Percentiles rank a stretch among this genome's conserved stretches.
Conservation (phyloP, 2,329 filamentous ascomycete species). For the Xylariaceae sp. region DNA sequence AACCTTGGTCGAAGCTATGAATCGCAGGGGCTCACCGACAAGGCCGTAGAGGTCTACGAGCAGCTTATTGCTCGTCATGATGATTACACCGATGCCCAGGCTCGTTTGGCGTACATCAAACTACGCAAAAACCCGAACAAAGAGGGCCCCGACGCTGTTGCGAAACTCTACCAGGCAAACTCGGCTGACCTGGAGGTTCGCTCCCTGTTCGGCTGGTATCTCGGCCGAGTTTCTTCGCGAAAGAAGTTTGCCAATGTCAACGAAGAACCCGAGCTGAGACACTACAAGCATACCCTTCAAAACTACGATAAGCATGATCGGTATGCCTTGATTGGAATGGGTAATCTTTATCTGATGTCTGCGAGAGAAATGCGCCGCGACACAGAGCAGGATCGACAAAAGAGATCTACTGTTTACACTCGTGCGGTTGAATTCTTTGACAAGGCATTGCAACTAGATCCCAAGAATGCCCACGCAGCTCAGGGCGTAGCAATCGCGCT, state of each 20-base stretch:
- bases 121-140: conserved; percentile 75
- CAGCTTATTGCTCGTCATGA: conserved; percentile 76
- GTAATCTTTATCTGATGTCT: conserved; percentile 79
- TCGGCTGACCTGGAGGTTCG: conserved; percentile 85
- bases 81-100: conserved; percentile 88
- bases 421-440: conserved; percentile 98
- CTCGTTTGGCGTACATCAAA: conserved; percentile 84
- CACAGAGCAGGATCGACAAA: conserved; percentile 84
- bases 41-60: conserved; percentile 85
- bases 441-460: conserved; percentile 90
- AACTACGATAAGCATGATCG: conserved; percentile 95
- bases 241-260: conserved; percentile 74
- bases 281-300: conserved; percentile 94
- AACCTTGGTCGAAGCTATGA: conserved; percentile 94
- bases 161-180: conserved; percentile 79
- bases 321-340: conserved; percentile 96
- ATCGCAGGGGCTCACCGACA: conserved; percentile 69
- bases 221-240: conserved; percentile 73
- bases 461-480: conserved; percentile 91
- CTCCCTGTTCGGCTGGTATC: conserved; percentile 90
- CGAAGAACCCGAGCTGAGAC: conserved; percentile 86
- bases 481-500: conserved; percentile 93
- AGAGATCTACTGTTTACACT: conserved; percentile 78
- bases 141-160: conserved; percentile 79
- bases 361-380: conserved; percentile 93